A percentile compares a stretch with the other conserved stretches of the same genome.
Evolutionary conservation across 2,329 filamentous ascomycete species (phyloP).

Genomic region (Trichophyton benhamiae): DNA sequence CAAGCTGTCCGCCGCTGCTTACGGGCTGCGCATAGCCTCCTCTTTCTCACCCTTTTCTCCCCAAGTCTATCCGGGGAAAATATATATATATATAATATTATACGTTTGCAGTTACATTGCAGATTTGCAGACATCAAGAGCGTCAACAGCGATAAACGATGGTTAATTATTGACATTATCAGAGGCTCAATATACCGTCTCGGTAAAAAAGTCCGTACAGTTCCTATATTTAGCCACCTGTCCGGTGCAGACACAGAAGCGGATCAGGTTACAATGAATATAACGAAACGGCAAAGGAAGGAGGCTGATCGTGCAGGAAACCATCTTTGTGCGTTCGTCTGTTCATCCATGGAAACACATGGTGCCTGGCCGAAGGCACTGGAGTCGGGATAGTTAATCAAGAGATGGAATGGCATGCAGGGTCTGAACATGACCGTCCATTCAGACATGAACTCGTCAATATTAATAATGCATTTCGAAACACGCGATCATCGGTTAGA

Average conservation of each 20-base stretch:
- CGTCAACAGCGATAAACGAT: background rate
- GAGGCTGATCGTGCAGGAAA: background rate
- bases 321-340: background rate
- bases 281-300: background rate
- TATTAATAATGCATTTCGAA: background rate
- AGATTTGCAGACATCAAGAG: background rate
- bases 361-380: background rate
- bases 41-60: background rate
- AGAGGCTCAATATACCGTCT: background rate
- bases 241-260: background rate
- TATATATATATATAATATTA: background rate
- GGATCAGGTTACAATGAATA: background rate
- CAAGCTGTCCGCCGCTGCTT: background rate
- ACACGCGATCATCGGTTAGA: background rate
- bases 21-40: background rate
- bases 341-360: background rate
- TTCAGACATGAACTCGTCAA: background rate
- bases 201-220: background rate
- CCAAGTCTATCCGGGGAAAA: background rate
- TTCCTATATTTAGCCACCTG: background rate
- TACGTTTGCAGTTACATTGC: constrained; percentile 1
- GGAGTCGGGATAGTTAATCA: too few relatives aligned
- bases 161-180: background rate
- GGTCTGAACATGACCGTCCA: background rate
- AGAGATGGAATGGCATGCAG: background rate